Conservation (phyloP, 2,329 filamentous ascomycete genomes). For the Ophiostoma angusticollis region DNA sequence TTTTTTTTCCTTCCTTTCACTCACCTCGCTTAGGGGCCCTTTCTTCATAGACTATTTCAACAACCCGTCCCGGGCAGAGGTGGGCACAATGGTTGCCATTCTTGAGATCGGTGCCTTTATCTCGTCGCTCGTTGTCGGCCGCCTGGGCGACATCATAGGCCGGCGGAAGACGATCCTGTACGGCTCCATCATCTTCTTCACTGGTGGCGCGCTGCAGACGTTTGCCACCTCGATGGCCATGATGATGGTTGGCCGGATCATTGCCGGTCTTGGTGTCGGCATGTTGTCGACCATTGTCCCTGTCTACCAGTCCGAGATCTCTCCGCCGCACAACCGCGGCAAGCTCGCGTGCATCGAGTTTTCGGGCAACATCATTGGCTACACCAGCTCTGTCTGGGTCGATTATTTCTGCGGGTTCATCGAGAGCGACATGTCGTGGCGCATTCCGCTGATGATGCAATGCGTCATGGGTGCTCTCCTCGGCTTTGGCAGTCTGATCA, state of each 20-base stretch:
- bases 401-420: conserved; percentile 96
- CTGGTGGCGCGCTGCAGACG: conserved; percentile 75
- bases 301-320: conserved; percentile 90
- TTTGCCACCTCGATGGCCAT: conserved; percentile 72
- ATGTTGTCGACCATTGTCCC: conserved; percentile 85
- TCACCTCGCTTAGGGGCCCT: conserved; percentile 57
- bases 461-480: conserved; percentile 86
- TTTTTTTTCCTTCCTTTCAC: neutral
- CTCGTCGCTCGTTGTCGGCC: conserved; percentile 74
- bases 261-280: conserved; percentile 77
- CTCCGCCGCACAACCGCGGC: conserved; percentile 88
- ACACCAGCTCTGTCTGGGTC: conserved; percentile 94
- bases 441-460: conserved; percentile 79
- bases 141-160: conserved; percentile 83
- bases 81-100: conserved; percentile 97
- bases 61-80: conserved; percentile 71
- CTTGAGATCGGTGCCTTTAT: conserved; percentile 88
- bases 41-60: conserved; percentile 90
- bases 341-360: conserved; percentile 97
- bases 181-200: conserved; percentile 76
- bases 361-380: conserved; percentile 91
- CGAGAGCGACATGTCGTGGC: conserved; percentile 74
- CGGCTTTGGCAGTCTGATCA: conserved; percentile 74
- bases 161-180: conserved; percentile 84
- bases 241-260: conserved; percentile 75